Evolutionary conservation across 2,329 filamentous ascomycete species (phyloP), one percentile per base, ranked within the genome.

Genomic region (Uncinocarpus reesii): DNA sequence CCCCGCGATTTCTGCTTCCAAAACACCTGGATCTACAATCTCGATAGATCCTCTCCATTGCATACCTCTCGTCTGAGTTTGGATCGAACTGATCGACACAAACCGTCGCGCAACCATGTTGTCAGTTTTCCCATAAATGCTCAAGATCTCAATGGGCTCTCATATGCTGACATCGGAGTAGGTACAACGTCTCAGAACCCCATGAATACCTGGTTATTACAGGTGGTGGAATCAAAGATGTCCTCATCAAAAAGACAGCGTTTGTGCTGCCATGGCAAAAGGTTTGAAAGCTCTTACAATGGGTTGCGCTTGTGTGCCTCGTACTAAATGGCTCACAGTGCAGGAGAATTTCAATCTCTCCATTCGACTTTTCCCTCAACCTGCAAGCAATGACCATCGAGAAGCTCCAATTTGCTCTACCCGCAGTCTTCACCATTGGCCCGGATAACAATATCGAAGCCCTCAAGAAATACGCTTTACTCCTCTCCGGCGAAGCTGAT

Each of bases 201-300:
- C 84, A 88, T 68, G 79, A 87, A 69, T 93, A 92, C 74, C 83
- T 93, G 67, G 86, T 86, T 73, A 78, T 92, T 58, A 92, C 86
- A 58, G 86, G 87, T 69, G 81, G 81, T 68, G 80, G 82, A 55
- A 76, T 94, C 57, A 73, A 80, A 36, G 81, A 76, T 59, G 79
- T 93, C 57, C 78, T 78, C 56, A 88, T 93, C 65, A 80, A 78
- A 61, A 94, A 93, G 69, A 83, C 86, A 55, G 75, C 81, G 48
- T 80, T 83, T 70, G 74, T 87, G 15, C 76, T 74, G 66, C 84
- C 84, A 48, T 79, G 85, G 54, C 84, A 89, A 67, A 76, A 79
- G 55, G 66, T 67, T 57, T 42, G 56, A 26, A n/a, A 50, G 23
- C 26, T 18, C 21, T 1, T 21, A 8, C 23, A 15, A 18, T 21